These are phyloP conservation scores for Trichodelitschia bisporula DNA, from an alignment of 495 filamentous ascomycete genomes.

Conservation along the genomic window DNA sequence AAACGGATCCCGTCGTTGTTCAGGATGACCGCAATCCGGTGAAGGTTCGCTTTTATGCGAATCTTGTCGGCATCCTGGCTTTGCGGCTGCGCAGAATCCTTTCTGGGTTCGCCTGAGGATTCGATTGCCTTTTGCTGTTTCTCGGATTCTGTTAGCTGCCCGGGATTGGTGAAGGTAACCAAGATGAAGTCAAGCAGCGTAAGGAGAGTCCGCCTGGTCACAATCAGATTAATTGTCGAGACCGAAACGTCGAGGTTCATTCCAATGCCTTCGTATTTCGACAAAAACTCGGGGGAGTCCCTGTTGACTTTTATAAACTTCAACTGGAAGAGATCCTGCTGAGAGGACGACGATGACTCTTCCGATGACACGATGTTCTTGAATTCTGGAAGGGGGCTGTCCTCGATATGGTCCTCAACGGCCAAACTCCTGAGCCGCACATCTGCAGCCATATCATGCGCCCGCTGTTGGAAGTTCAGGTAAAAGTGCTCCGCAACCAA, in stretches of 20 bases:
- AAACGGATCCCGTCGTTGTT: slow-evolving; percentile 95
- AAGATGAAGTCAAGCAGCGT: slow-evolving; percentile 91
- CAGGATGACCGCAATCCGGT: slow-evolving; percentile 82
- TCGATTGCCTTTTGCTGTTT: slow-evolving; percentile 16
- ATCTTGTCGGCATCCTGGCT: slow-evolving; percentile 27
- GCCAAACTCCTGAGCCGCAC: slow-evolving; percentile 69
- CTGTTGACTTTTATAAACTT: slow-evolving; percentile 75
- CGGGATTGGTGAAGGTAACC: slow-evolving; percentile 70
- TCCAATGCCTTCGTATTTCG: slow-evolving; percentile 74
- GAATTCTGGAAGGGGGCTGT: slow-evolving; percentile 76
- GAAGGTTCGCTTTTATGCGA: slow-evolving; percentile 71
- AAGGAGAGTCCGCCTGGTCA: slow-evolving; percentile 77
- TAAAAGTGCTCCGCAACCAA: slow-evolving; percentile 75
- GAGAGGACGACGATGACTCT: slow-evolving; percentile 39
- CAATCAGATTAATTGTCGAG: slow-evolving; percentile 85
- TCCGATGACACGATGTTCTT: slow-evolving; percentile 87
- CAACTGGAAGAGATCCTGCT: slow-evolving; percentile 63
- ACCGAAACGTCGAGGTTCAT: slow-evolving; percentile 79
- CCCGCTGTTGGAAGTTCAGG: slow-evolving; percentile 64
- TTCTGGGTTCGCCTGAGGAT: slow-evolving; percentile 6
- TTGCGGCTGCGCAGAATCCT: slow-evolving; percentile 12
- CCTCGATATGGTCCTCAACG: slow-evolving; percentile 81
- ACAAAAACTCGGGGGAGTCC: slow-evolving; percentile 80
- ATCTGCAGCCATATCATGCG: slow-evolving; percentile 79
- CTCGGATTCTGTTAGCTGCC: slow-evolving; percentile 14